These are phyloP conservation scores for Pichia sp. DNA, from an alignment of 1,139 yeast genomes.

Conservation along the genomic window DNA sequence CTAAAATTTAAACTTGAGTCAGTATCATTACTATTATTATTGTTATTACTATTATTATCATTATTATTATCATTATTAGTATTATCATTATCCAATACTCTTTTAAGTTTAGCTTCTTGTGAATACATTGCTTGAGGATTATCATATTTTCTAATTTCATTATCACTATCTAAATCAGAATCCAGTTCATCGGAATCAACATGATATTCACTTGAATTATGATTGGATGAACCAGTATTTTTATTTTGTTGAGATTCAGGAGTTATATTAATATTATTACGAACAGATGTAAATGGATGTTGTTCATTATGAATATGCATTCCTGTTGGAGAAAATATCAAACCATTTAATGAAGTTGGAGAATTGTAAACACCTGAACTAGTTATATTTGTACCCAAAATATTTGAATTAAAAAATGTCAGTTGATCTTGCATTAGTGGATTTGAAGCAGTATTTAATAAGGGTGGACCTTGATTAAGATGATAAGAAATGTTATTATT, in stretches of 20 bases:
- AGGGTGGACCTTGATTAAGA: not conserved
- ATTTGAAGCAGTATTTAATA: not conserved
- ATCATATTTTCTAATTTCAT: conserved; percentile 7
- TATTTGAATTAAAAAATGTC: conserved; percentile 9
- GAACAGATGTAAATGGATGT: conserved; percentile 14
- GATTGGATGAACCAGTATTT: not conserved
- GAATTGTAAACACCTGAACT: conserved; percentile 9
- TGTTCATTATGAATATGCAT: conserved; percentile 16
- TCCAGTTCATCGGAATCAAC: conserved; percentile 17
- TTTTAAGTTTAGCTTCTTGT: conserved; percentile 8
- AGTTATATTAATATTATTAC: conserved; percentile 6
- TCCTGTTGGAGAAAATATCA: conserved; percentile 13
- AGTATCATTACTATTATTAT: not conserved
- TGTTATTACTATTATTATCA: not conserved
- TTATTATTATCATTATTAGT: not conserved
- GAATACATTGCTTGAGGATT: conserved; percentile 16
- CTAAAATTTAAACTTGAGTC: conserved; percentile 17
- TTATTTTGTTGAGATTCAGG: conserved; percentile 12
- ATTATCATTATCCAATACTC: too few relatives aligned
- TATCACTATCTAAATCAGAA: conserved; percentile 17
- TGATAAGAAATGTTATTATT: not conserved
- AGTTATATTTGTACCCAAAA: conserved; percentile 5
- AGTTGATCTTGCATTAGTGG: conserved; percentile 7
- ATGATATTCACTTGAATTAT: not conserved
- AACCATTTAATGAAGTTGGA: conserved; percentile 12